Conservation (phyloP, 257 asterid species). For the Capsicum baccatum region DNA sequence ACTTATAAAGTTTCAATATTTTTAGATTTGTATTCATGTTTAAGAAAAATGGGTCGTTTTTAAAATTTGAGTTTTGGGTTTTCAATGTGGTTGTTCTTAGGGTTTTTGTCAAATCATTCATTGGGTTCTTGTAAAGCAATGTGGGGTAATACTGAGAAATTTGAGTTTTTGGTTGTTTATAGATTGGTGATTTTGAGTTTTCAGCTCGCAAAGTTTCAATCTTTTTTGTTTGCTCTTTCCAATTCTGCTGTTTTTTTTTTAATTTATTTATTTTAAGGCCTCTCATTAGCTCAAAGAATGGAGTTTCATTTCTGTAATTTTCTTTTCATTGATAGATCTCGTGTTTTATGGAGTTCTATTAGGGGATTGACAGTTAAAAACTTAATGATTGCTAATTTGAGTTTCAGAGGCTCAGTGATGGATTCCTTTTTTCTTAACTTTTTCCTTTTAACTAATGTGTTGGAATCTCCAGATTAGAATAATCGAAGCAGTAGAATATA, state of each 20-base stretch:
- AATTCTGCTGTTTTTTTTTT: not conserved
- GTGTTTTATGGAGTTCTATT: not conserved
- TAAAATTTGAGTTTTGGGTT: not conserved
- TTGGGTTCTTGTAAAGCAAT: not conserved
- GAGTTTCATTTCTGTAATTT: constrained; percentile 2
- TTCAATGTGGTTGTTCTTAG: not conserved
- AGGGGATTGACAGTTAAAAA: not conserved
- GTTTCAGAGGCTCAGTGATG: not conserved
- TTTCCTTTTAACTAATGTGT: not conserved
- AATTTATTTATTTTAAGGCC: not conserved
- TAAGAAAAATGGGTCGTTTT: constrained; percentile 17
- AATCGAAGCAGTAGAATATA: not conserved
- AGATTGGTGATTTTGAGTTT: not conserved
- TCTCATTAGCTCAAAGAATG: not conserved
- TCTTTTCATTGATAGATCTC: constrained; percentile 33
- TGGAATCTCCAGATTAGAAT: constrained; percentile 18
- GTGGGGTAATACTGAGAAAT: not conserved
- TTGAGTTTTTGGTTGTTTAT: not conserved
- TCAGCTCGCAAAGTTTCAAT: not conserved
- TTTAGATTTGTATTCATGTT: not conserved
- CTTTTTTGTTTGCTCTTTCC: not conserved
- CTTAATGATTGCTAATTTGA: not conserved
- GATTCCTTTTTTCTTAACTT: no score
- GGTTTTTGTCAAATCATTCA: not conserved
- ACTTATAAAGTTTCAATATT: no score